Base-by-base conservation (phyloP, 2,329 filamentous ascomycete species). In the Cladosporium sp. region DNA sequence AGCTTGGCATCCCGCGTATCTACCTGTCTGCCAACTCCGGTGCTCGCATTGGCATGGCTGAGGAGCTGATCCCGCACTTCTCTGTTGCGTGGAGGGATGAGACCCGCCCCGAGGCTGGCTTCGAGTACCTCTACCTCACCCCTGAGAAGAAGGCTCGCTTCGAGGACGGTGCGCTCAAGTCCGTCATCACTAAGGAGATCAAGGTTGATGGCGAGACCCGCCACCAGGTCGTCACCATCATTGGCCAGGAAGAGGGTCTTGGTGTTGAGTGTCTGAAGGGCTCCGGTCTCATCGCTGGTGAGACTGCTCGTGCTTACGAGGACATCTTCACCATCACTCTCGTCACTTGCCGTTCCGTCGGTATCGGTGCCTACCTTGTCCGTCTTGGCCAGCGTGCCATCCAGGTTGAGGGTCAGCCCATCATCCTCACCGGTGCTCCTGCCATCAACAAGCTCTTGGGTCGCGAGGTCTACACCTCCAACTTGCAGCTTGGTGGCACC, bases 11-110 rank as follows among this genome's bases (percentile, higher is more conserved):
- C 64, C 93, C 93, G 19, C 88, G 93, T 61, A 92, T 99, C 68
- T 99, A 99, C 75, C 79, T 99, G 53, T 99, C 93, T 69, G 93
- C 93, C 69, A 99, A 99, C 80, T 99, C 93, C 53, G 93, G 93
- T 81, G 93, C 93, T 59, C 91, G 93, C 66, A 89, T 99, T 62
- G 93, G 93, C 65, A 86, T 99, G 71, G 93, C 93, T 54, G 91
- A 96, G 62, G 93, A 97, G 78, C 79, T 99, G 57, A 95, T 99
- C 71, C 91, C 92, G 19, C 86, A 95, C 77, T 97, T 96, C 80
- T 93, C 88, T 58, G 91, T 96, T 50, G 93, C 92, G 2, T 99
- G 92, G 91, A 97, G 96, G 69, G 86, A 97, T 61, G 72, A 80
- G 3, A 73, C 73, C 56, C 90, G 84, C 69, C 93, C 89, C 38